Conservation (phyloP, 768 basidiomycete species). For the Naematelia aurantialba region DNA sequence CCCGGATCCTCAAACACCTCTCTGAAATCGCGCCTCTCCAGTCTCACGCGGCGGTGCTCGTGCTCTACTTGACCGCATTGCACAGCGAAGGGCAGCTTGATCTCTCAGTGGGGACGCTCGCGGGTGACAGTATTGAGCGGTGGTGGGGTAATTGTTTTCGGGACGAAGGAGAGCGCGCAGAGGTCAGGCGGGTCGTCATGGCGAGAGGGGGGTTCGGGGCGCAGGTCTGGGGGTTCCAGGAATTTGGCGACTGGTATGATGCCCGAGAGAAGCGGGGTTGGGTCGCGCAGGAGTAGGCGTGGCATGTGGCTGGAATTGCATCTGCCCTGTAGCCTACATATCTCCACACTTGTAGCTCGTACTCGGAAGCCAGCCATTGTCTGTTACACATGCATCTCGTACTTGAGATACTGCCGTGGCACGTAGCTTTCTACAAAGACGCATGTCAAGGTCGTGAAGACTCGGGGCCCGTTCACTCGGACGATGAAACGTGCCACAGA, state of each 20-base stretch:
- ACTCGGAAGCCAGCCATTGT: no score
- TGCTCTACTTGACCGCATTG: conserved; percentile 30
- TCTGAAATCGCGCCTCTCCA: conserved; percentile 33
- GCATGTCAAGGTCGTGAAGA: no score
- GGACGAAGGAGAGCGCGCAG: conserved; percentile 24
- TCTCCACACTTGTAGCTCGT: no score
- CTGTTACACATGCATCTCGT: no score
- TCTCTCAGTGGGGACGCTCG: conserved; percentile 21
- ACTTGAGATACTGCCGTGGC: no score
- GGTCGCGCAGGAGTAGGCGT: not conserved
- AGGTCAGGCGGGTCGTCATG: conserved; percentile 22
- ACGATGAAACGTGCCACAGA: no score
- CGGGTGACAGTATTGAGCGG: conserved; percentile 32
- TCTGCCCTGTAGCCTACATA: not conserved
- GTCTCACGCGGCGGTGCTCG: conserved; percentile 31
- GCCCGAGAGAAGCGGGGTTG: not conserved
- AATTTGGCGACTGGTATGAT: conserved; percentile 27
- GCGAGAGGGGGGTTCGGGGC: conserved; percentile 24
- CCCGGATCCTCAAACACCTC: conserved; percentile 44
- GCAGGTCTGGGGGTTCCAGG: conserved; percentile 24
- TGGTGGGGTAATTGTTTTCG: conserved; percentile 41
- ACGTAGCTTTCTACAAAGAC: no score
- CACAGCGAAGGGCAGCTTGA: conserved; percentile 32
- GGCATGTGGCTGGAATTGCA: not conserved
- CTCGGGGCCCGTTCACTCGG: no score